Evolutionary conservation across 495 filamentous ascomycete genomes (phyloP), one percentile per base, ranked within the genome.

Genomic region (Staphylotrichum longicolle): DNA sequence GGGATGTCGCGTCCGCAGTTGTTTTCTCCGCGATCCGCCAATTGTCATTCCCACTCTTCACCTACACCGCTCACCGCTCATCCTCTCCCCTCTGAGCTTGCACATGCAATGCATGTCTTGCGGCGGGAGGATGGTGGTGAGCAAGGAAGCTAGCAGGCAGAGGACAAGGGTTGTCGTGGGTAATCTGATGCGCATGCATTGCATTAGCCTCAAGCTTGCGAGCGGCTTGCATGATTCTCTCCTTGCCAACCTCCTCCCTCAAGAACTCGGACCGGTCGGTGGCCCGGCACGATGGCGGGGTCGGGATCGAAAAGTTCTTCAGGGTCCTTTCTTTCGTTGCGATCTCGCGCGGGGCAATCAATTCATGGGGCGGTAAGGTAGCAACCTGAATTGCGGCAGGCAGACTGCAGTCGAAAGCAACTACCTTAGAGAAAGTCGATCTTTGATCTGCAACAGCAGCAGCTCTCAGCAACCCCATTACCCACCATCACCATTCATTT

Each of bases 141-240:
- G 37, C 5, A 39, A 7, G 37, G 37, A 39, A 10, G 37, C 6
- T 39, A 10, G 6, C 37, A 10, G 5, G 5, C 10, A 7, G 37
- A 39, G 37, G 1, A 6, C 37, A 5, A 20, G 30, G 40, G 14
- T n/a, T 44, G 53, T 45, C 20, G 40, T 54, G 42, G 56, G 41
- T 41, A 14, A 58, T 40, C n/a, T 37, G 20, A 58, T 58, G 56
- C 37, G n/a, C 33, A 40, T 53, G 46, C 56, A 50, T 54, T 58
- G 56, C 56, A 58, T 58, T 58, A 58, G 56, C 45, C 45, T 41
- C 20, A 7, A 50, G 45, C 45, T 34, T 45, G 56, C 56, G 45
- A 42, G 20, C 5, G 45, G 56, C 56, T 58, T 50, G 56, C 56
- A 58, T 49, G 56, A 14, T 15, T 6, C 9, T 41, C 51, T 53